A percentile compares a stretch with the other conserved stretches of the same genome.
phyloP scores from a whole-genome alignment of 768 basidiomycete species.

The Phaffia australis region DNA sequence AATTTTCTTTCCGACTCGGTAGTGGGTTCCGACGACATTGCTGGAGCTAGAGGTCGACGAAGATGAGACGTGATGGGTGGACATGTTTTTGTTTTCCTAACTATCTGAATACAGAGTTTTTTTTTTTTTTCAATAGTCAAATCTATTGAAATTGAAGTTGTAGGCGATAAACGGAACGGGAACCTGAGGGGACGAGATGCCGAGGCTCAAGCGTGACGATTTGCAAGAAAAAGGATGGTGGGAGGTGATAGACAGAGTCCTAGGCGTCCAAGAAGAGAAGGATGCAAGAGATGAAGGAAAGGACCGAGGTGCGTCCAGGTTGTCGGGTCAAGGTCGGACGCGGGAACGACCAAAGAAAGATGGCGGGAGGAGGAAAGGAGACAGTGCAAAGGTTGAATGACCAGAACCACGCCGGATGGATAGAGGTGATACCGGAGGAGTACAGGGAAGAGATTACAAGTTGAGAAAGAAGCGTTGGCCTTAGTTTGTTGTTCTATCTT shows the following conservation, averaged over 20 bases:
- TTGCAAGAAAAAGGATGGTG: background rate
- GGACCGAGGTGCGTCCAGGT: background rate
- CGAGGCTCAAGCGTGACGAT: background rate
- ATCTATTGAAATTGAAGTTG: background rate
- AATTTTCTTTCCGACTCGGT: constrained; percentile 96
- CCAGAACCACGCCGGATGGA: too few species aligned
- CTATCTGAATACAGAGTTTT: too few species aligned
- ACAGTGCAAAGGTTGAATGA: background rate
- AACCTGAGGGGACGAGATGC: background rate
- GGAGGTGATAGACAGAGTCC: background rate
- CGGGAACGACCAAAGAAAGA: background rate
- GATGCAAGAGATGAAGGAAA: background rate
- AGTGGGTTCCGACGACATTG: constrained; percentile 81
- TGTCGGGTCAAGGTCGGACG: background rate
- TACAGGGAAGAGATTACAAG: background rate
- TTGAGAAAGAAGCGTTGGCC: background rate
- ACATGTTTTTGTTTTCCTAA: background rate
- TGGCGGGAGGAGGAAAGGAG: background rate
- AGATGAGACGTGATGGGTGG: constrained; percentile 15
- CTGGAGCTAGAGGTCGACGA: constrained; percentile 31
- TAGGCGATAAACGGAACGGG: background rate
- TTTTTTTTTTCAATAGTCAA: too few species aligned
- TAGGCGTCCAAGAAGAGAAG: background rate
- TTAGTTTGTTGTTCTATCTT: too few species aligned
- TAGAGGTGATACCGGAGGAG: too few species aligned